Conservation (phyloP, 257 asterid genomes). For the Petrea volubilis region DNA sequence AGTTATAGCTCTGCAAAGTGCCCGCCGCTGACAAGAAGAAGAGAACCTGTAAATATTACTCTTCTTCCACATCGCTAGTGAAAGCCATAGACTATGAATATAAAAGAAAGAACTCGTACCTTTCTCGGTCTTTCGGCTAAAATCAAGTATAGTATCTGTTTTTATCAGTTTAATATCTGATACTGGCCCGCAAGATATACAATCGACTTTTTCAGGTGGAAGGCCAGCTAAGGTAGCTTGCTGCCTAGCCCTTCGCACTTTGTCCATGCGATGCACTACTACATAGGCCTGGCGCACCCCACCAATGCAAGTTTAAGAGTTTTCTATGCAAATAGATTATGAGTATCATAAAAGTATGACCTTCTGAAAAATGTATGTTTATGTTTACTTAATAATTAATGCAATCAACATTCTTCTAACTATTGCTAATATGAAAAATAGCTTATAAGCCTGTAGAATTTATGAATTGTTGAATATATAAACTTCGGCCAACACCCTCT, state of each 20-base stretch:
- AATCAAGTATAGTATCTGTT: slow-evolving; percentile 40
- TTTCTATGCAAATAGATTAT: too few species aligned
- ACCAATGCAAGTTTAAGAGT: background rate
- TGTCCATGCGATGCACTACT: slow-evolving; percentile 18
- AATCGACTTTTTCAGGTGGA: background rate
- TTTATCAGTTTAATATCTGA: too few species aligned
- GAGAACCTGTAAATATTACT: background rate
- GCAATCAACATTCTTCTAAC: too few species aligned
- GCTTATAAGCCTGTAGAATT: too few species aligned
- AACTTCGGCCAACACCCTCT: too few species aligned
- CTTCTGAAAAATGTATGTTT: too few species aligned
- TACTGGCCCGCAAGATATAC: too few species aligned
- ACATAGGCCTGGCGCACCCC: slow-evolving; percentile 27
- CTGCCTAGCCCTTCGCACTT: background rate
- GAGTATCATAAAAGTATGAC: too few species aligned
- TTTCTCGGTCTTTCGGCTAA: slow-evolving; percentile 76
- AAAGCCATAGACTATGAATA: background rate
- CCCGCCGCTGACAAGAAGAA: background rate
- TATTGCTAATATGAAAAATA: too few species aligned
- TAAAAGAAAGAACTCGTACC: slow-evolving; percentile 24
- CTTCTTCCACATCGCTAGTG: background rate
- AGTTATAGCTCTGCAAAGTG: background rate
- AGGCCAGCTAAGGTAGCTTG: background rate
- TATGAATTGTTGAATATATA: too few species aligned
- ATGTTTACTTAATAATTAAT: too few species aligned